Percentiles rank a stretch among this genome's conserved stretches.
phyloP scores from a whole-genome alignment of 2,329 filamentous ascomycete species.

The Talaromyces sp. region DNA sequence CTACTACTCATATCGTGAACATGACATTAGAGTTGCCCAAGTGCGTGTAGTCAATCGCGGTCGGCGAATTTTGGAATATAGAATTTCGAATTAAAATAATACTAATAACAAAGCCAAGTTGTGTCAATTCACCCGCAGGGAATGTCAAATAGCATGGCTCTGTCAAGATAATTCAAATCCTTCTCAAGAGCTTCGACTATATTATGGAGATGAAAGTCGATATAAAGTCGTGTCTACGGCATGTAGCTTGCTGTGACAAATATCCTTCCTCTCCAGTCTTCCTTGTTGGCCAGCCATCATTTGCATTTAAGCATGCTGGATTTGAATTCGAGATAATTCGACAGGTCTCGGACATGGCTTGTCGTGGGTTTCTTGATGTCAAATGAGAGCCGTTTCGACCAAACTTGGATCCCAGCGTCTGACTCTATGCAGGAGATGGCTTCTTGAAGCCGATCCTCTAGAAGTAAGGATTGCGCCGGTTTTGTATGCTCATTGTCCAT shows the following conservation, averaged over 20 bases:
- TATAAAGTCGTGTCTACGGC: not conserved
- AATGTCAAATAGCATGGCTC: no score
- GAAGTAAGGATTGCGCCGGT: not conserved
- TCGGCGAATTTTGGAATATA: no score
- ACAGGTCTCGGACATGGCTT: not conserved
- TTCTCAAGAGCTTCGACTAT: no score
- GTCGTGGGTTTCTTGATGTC: not conserved
- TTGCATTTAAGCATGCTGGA: not conserved
- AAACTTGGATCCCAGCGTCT: not conserved
- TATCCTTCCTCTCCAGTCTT: not conserved
- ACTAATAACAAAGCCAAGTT: no score
- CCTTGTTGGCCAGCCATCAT: not conserved
- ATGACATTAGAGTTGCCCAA: no score
- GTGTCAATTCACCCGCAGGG: no score
- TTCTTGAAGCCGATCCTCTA: not conserved
- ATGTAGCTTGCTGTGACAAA: not conserved
- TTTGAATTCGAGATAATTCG: not conserved
- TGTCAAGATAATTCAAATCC: no score
- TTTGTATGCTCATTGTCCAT: not conserved
- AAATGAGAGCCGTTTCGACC: not conserved
- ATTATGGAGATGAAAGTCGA: not conserved
- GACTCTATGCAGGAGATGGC: not conserved
- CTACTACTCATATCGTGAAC: no score
- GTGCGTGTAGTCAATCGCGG: no score
- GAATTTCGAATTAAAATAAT: no score